Evolutionary conservation across 305 asterid genomes (phyloP).

Genomic region (Euphrasia arctica): DNA sequence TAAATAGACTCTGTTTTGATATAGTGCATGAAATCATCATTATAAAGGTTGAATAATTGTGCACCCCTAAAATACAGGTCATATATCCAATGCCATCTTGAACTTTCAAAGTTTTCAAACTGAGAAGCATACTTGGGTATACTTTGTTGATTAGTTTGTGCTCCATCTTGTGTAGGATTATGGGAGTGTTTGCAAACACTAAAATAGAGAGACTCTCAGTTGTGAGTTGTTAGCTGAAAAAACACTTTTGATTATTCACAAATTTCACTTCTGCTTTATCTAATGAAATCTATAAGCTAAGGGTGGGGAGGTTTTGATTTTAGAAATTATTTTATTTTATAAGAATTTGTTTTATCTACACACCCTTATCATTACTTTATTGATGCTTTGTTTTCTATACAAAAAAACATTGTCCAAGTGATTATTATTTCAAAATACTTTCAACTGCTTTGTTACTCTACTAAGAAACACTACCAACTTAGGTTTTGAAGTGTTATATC

Average conservation of each 20-base stretch:
- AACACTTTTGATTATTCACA: background rate
- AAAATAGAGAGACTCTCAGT: background rate
- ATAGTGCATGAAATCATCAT: constrained; percentile 7
- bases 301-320: background rate
- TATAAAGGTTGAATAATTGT: constrained; percentile 10
- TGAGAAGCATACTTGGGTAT: background rate
- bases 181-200: background rate
- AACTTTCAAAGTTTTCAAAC: background rate
- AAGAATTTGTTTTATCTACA: too few species aligned
- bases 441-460: background rate
- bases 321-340: background rate
- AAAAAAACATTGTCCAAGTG: background rate
- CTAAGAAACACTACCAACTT: background rate
- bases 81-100: background rate
- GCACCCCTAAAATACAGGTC: background rate
- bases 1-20: constrained; percentile 9
- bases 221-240: too few species aligned
- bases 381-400: background rate
- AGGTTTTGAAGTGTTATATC: background rate
- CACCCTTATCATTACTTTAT: background rate
- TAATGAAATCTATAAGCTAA: background rate
- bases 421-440: background rate
- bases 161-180: constrained; percentile 3
- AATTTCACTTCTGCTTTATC: background rate
- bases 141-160: background rate